Percentiles rank a stretch among this genome's conserved stretches.
phyloP scores from a whole-genome alignment of 129 eudicot genomes.

The Glebionis coronaria region DNA sequence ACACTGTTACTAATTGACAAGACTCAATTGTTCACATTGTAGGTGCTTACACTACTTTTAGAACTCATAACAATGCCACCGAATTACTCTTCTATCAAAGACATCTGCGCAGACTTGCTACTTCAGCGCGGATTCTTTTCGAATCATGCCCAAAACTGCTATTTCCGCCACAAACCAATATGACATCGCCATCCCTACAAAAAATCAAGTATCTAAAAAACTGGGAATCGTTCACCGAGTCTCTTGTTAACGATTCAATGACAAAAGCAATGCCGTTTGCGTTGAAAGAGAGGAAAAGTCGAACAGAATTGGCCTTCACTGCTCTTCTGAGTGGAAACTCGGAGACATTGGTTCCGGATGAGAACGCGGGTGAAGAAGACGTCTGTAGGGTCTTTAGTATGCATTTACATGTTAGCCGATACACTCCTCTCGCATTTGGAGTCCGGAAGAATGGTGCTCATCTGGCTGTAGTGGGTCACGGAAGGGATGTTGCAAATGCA shows the following conservation, averaged over 20 bases:
- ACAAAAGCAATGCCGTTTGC: conserved; percentile 46
- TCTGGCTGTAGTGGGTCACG: conserved; percentile 73
- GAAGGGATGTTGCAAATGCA: conserved; percentile 68
- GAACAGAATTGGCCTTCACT: conserved; percentile 63
- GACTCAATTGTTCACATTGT: conserved; percentile 9
- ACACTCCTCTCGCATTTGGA: conserved; percentile 63
- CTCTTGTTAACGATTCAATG: conserved; percentile 55
- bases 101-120: conserved; percentile 59
- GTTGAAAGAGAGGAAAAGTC: conserved; percentile 40
- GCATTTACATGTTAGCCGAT: conserved; percentile 57
- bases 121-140: conserved; percentile 51
- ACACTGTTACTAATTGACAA: background rate
- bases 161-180: conserved; percentile 27
- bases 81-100: conserved; percentile 66
- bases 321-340: conserved; percentile 57
- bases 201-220: conserved; percentile 11
- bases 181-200: conserved; percentile 12
- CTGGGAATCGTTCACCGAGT: conserved; percentile 49
- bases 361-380: conserved; percentile 36
- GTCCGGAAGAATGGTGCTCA: conserved; percentile 47
- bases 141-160: conserved; percentile 47
- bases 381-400: conserved; percentile 46
- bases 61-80: conserved; percentile 62
- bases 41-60: conserved; percentile 52
- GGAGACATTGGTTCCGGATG: conserved; percentile 32